Evolutionary conservation across 164 flowering plant genomes (phyloP), one percentile per base, ranked within the genome.

Genomic region (Vitis riparia): DNA sequence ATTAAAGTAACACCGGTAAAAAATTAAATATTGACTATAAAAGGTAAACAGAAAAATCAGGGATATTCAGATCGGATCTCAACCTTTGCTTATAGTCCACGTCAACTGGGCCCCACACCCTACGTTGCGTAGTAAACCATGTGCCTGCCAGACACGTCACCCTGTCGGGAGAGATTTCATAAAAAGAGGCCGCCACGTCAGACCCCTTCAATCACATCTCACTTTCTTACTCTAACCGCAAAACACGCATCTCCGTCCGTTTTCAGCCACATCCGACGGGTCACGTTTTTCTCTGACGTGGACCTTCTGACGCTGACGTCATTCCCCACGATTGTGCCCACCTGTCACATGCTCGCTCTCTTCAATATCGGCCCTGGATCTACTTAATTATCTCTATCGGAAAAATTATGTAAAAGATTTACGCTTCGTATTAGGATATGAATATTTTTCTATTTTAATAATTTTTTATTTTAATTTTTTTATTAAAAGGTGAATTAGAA

Each of bases 121-220:
- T 1, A 2, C 19, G 17, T 73, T 47, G 69, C 62, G 59, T 55
- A 57, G 65, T 51, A 63, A 55, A 56, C 72, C 55, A 68, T 66
- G 71, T 62, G 76, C 74, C 73, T 52, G 59, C 63, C 14, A 2
- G 76, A 69, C 82, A 79, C 82, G 79, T 79, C 82, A 79, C 15
- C 19, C 11, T 79, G 79, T 79, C 77, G 82, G 78, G 8, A 27
- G 11, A 44, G 47, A 55, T 69, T 55, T 71, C 30, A 29, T 8
- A 9, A 23, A 29, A 48, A 8, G 57, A 48, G 60, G 75, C 27
- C 30, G 62, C 75, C 78, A 75, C 78, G 73, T 74, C 81, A 71
- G 75, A 64, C 64, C 67, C 56, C 48, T 60, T 52, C 68, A 58
- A 27, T 78, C 77, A 71, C 77, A 61, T 72, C 71, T 74, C 71